Conservation (phyloP, 805 yeast species). For the Alloascoidea hylecoeti region DNA sequence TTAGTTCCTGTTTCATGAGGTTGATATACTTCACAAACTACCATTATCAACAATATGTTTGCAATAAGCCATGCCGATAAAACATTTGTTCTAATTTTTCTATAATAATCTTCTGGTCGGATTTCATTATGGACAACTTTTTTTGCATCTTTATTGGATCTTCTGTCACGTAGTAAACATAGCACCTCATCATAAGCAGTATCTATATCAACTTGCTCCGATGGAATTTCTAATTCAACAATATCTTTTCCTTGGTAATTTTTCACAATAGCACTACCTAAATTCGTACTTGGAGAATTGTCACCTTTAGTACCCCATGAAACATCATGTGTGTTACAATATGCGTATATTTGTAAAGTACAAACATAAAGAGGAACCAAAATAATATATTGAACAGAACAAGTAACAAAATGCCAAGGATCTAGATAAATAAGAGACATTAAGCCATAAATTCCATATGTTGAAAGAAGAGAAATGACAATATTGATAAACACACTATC, state of each 20-base stretch:
- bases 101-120: slow-evolving; percentile 66
- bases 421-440: slow-evolving; percentile 80
- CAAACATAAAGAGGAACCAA: slow-evolving; percentile 87
- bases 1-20: slow-evolving; percentile 55
- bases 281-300: slow-evolving; percentile 49
- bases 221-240: slow-evolving; percentile 63
- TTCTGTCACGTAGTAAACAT: slow-evolving; percentile 55
- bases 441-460: slow-evolving; percentile 78
- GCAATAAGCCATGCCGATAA: slow-evolving; percentile 90
- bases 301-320: slow-evolving; percentile 99
- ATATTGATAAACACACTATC: slow-evolving; percentile 42
- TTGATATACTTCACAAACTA: slow-evolving; percentile 70
- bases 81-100: slow-evolving; percentile 88
- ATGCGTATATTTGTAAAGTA: slow-evolving; percentile 88
- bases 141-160: slow-evolving; percentile 26
- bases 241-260: slow-evolving; percentile 76
- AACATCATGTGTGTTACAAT: slow-evolving; percentile 96
- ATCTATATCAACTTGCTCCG: slow-evolving; percentile 64
- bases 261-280: slow-evolving; percentile 73
- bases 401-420: slow-evolving; percentile 92
- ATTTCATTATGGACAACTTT: slow-evolving; percentile 20
- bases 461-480: slow-evolving; percentile 73
- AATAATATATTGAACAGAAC: slow-evolving; percentile 77
- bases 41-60: slow-evolving; percentile 71
- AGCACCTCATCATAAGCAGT: slow-evolving; percentile 67